These are phyloP conservation scores for Dioszegia hungarica DNA, from an alignment of 768 basidiomycete genomes.

Conservation along the genomic window DNA sequence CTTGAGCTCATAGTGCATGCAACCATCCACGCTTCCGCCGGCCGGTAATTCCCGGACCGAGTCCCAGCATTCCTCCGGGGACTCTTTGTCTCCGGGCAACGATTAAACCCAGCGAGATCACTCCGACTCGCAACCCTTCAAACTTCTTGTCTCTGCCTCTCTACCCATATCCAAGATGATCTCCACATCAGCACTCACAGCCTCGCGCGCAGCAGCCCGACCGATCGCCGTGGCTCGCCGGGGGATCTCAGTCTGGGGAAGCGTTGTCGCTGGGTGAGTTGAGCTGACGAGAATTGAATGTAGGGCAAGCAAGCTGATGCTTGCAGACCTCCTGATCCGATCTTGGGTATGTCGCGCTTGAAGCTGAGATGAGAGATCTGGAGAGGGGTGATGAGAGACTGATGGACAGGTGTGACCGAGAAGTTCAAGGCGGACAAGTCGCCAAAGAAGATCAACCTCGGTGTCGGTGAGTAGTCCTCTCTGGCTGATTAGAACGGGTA, in stretches of 20 bases:
- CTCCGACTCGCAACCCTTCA: too few species aligned
- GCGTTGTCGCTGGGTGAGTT: conserved; percentile 44
- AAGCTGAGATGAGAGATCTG: not conserved
- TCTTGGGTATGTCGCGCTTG: conserved; percentile 32
- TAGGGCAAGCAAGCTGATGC: not conserved
- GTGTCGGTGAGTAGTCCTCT: conserved; percentile 66
- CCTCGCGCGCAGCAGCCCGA: not conserved
- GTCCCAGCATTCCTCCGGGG: not conserved
- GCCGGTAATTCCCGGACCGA: not conserved
- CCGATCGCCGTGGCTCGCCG: not conserved
- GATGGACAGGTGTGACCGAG: conserved; percentile 61
- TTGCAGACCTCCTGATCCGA: conserved; percentile 43
- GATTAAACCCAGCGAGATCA: too few species aligned
- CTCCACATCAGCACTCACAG: not conserved
- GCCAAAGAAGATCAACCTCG: conserved; percentile 91
- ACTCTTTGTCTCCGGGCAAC: not conserved
- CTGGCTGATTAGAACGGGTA: not conserved
- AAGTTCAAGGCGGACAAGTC: conserved; percentile 95
- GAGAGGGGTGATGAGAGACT: too few species aligned
- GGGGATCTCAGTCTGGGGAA: conserved; percentile 26
- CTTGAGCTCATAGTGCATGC: too few species aligned
- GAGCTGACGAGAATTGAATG: not conserved
- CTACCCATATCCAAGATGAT: not conserved
- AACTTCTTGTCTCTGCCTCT: too few species aligned
- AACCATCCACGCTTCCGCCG: too few species aligned